Percentiles rank a stretch among this genome's conserved stretches.
Conservation (phyloP, 768 basidiomycete genomes). For the Holtermannia corniformis region DNA sequence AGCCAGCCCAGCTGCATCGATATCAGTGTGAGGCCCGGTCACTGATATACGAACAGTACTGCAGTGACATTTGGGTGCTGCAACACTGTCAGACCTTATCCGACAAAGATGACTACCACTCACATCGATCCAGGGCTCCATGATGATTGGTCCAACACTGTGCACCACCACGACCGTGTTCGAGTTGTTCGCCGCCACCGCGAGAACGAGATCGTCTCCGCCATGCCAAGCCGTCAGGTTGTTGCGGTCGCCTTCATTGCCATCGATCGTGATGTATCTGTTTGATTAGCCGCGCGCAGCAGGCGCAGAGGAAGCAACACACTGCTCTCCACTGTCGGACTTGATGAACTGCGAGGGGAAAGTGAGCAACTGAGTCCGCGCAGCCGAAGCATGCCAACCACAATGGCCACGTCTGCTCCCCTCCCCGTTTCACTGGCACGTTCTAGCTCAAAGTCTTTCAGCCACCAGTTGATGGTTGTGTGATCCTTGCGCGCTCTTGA, state of each 20-base stretch:
- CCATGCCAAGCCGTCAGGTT: slow-evolving; percentile 67
- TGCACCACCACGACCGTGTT: slow-evolving; percentile 60
- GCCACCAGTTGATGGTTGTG: slow-evolving; percentile 57
- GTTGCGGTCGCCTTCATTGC: slow-evolving; percentile 61
- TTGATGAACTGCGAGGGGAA: slow-evolving; percentile 60
- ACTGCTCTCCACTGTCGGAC: slow-evolving; percentile 69
- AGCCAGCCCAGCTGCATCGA: slow-evolving; percentile 57
- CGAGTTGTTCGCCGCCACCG: slow-evolving; percentile 48
- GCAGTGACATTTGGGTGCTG: slow-evolving; percentile 63
- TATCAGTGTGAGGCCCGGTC: background rate
- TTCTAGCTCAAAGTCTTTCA: slow-evolving; percentile 59
- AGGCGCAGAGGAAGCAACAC: background rate
- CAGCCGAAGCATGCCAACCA: slow-evolving; percentile 35
- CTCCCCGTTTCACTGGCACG: slow-evolving; percentile 43
- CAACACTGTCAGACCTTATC: too few relatives aligned
- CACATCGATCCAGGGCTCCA: slow-evolving; percentile 55
- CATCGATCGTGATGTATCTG: slow-evolving; percentile 63
- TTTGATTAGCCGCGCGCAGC: too few relatives aligned
- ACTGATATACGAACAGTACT: slow-evolving; percentile 44
- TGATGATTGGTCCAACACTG: slow-evolving; percentile 52
- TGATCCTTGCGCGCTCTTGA: slow-evolving; percentile 57
- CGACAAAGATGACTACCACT: background rate
- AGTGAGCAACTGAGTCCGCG: background rate
- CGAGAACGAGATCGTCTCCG: slow-evolving; percentile 58
- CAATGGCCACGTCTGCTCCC: slow-evolving; percentile 58